phyloP scores from a whole-genome alignment of 768 basidiomycete genomes.

The Dentipellis sp. region DNA sequence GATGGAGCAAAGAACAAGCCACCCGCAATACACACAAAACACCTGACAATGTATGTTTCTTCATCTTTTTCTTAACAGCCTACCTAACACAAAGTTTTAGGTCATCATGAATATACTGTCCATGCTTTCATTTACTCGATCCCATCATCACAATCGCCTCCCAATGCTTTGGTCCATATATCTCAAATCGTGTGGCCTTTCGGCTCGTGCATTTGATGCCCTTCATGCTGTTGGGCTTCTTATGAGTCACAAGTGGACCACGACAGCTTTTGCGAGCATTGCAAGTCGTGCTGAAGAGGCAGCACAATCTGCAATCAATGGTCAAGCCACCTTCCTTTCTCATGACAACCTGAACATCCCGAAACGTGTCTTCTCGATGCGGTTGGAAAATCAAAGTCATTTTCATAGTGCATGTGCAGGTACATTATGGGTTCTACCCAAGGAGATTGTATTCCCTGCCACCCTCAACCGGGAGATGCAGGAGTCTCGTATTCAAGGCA shows the following conservation, averaged over 20 bases:
- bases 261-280: neutral
- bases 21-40: neutral
- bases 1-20: neutral
- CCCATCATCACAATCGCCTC: neutral
- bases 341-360: neutral
- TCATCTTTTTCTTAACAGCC: neutral
- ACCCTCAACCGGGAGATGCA: neutral
- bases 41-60: neutral
- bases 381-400: neutral
- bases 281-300: neutral
- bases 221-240: slow-evolving; percentile 1
- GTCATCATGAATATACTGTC: neutral
- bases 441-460: neutral
- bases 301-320: neutral
- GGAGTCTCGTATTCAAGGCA: neutral
- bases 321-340: neutral
- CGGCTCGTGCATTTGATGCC: slow-evolving; percentile 1
- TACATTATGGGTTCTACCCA: neutral
- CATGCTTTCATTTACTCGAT: neutral
- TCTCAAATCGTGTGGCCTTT: neutral
- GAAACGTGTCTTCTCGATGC: neutral
- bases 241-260: slow-evolving; percentile 5
- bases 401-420: neutral
- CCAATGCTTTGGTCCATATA: slow-evolving; percentile 1
- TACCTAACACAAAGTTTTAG: neutral